These are phyloP conservation scores for Melanopsichium pennsylvanicum DNA, from an alignment of 1,284 basidiomycete genomes.

Conservation along the genomic window DNA sequence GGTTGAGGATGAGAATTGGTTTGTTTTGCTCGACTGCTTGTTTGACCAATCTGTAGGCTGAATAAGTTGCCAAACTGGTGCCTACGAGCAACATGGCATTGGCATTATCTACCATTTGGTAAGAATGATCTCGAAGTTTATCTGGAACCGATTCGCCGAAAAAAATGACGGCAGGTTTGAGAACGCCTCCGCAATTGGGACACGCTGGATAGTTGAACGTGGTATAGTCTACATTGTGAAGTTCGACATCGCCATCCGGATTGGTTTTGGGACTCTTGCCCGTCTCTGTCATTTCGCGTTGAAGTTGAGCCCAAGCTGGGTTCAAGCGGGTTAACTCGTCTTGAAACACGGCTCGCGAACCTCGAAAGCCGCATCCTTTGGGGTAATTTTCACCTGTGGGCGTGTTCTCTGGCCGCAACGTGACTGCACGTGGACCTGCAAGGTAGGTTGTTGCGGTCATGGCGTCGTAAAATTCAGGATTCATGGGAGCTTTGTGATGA, in stretches of 20 bases:
- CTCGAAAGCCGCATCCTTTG: constrained; percentile 54
- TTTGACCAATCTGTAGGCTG: constrained; percentile 61
- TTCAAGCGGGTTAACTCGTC: constrained; percentile 57
- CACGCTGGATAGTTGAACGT: constrained; percentile 62
- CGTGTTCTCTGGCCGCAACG: constrained; percentile 32
- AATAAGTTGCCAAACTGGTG: constrained; percentile 63
- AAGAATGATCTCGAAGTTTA: constrained; percentile 43
- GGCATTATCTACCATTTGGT: constrained; percentile 42
- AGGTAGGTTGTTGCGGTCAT: constrained; percentile 33
- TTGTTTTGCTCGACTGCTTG: constrained; percentile 51
- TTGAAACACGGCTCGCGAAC: constrained; percentile 56
- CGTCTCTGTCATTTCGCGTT: constrained; percentile 42
- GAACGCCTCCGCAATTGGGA: constrained; percentile 61
- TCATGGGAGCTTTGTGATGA: neutral
- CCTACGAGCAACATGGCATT: constrained; percentile 58
- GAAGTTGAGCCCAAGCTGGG: constrained; percentile 60
- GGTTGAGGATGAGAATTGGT: constrained; percentile 58
- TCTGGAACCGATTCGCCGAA: constrained; percentile 64
- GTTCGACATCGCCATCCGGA: constrained; percentile 64
- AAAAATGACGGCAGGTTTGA: constrained; percentile 64
- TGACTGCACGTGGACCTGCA: constrained; percentile 31
- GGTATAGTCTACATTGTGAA: constrained; percentile 60
- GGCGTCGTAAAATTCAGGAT: constrained; percentile 22
- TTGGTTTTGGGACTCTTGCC: constrained; percentile 60
- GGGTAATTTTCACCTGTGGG: constrained; percentile 46